phyloP scores from a whole-genome alignment of 495 filamentous ascomycete genomes.

The Penicillium turbatum region DNA sequence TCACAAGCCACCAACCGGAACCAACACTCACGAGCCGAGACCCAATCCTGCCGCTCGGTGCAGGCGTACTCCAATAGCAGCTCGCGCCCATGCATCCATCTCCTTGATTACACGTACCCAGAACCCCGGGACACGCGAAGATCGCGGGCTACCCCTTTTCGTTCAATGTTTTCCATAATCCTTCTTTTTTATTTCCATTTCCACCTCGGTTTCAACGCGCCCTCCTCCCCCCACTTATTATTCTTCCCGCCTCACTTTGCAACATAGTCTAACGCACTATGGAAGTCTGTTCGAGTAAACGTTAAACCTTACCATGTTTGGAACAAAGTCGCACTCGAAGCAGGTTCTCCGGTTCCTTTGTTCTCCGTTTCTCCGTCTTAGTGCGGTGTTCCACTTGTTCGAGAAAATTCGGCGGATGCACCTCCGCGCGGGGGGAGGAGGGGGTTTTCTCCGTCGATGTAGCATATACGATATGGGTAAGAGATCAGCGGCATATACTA shows the following conservation, averaged over 20 bases:
- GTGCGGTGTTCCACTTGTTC: slow-evolving; percentile 22
- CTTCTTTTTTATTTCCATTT: slow-evolving; percentile 10
- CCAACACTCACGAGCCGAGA: slow-evolving; percentile 14
- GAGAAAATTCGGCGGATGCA: slow-evolving; percentile 26
- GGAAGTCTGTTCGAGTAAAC: slow-evolving; percentile 9
- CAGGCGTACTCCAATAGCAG: slow-evolving; percentile 12
- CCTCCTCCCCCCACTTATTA: not conserved
- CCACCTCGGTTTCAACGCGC: slow-evolving; percentile 4
- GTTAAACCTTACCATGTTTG: slow-evolving; percentile 15
- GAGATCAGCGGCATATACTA: not conserved
- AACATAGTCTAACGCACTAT: slow-evolving; percentile 3
- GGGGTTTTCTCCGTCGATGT: not conserved
- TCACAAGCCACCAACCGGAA: slow-evolving; percentile 14
- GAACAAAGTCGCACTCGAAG: not conserved
- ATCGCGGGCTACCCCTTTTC: slow-evolving; percentile 7
- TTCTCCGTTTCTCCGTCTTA: slow-evolving; percentile 7
- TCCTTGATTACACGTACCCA: slow-evolving; percentile 8
- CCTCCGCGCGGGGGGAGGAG: slow-evolving; percentile 16
- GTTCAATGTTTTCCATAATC: not conserved
- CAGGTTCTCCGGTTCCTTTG: slow-evolving; percentile 12
- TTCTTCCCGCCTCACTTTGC: slow-evolving; percentile 1
- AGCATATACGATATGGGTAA: not conserved
- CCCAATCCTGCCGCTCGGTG: slow-evolving; percentile 21
- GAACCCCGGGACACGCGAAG: slow-evolving; percentile 13
- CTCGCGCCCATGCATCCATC: not conserved